phyloP scores from a whole-genome alignment of 306 rosid species.

The Clitoria ternatea region DNA sequence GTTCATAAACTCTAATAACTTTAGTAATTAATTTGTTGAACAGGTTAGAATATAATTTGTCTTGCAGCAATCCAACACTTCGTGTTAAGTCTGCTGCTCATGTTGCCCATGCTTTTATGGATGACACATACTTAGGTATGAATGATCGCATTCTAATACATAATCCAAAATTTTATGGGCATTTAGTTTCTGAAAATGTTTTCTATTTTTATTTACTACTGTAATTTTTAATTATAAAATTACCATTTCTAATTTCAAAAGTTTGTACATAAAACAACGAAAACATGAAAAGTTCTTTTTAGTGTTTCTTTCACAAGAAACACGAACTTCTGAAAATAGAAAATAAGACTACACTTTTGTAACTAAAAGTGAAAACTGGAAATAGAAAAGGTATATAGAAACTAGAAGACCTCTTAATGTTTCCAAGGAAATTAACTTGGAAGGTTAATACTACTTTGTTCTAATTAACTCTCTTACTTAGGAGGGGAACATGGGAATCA shows the following conservation, averaged over 20 bases:
- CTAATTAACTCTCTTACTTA: conserved; percentile 20
- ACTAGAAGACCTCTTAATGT: too few species aligned
- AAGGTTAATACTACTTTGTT: not conserved
- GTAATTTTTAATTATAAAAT: too few species aligned
- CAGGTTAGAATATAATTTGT: conserved; percentile 50
- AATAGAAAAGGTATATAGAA: too few species aligned
- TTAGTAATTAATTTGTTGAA: not conserved
- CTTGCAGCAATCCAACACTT: conserved; percentile 51
- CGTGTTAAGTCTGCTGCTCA: conserved; percentile 49
- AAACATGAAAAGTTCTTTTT: too few species aligned
- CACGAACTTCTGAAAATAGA: too few species aligned
- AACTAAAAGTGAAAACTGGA: too few species aligned
- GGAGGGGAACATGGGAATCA: conserved; percentile 61
- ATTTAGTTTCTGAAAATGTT: too few species aligned
- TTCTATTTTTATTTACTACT: too few species aligned
- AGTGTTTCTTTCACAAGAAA: too few species aligned
- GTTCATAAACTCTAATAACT: not conserved
- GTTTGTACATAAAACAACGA: too few species aligned
- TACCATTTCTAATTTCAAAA: too few species aligned
- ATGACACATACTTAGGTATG: conserved; percentile 43
- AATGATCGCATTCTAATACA: not conserved
- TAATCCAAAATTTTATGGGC: conserved; percentile 7
- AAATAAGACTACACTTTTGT: too few species aligned
- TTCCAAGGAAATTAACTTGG: not conserved
- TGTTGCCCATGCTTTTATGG: conserved; percentile 54